phyloP scores from a whole-genome alignment of 169 alveolate species.

The Plasmodium gonderi region DNA sequence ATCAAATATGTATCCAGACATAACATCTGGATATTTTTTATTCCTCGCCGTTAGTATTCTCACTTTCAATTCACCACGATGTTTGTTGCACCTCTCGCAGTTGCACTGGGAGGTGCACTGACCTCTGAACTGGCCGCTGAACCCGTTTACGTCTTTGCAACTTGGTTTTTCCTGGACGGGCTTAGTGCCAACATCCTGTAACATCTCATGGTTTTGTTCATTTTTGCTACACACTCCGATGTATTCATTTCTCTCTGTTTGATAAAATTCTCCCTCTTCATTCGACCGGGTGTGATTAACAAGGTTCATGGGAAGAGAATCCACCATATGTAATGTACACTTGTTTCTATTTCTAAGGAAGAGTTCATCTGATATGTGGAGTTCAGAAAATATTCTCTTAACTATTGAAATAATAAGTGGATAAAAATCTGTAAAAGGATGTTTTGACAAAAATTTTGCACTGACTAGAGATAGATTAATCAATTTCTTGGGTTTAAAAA shows the following conservation, averaged over 20 bases:
- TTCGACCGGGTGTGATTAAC: too few species aligned
- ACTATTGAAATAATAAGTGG: conserved; percentile 39
- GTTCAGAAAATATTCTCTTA: conserved; percentile 55
- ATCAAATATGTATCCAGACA: conserved; percentile 48
- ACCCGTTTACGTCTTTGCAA: too few species aligned
- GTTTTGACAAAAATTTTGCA: conserved; percentile 58
- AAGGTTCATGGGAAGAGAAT: not conserved
- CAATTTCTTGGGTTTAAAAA: conserved; percentile 43
- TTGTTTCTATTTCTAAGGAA: not conserved
- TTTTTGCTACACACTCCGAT: not conserved
- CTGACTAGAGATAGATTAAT: conserved; percentile 43
- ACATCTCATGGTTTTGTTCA: too few species aligned
- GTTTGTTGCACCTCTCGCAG: not conserved
- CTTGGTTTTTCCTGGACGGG: too few species aligned
- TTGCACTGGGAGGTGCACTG: not conserved
- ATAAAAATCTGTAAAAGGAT: conserved; percentile 37
- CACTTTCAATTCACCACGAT: not conserved
- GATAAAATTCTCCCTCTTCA: not conserved
- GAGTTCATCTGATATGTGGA: conserved; percentile 17
- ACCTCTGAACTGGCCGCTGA: too few species aligned
- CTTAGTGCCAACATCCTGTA: too few species aligned
- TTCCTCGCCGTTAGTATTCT: not conserved
- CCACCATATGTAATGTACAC: too few species aligned
- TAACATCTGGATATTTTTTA: conserved; percentile 39
- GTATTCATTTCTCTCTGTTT: not conserved